These are phyloP conservation scores for Emmonsiellopsis sp. DNA, from an alignment of 2,329 filamentous ascomycete genomes.

Conservation along the genomic window DNA sequence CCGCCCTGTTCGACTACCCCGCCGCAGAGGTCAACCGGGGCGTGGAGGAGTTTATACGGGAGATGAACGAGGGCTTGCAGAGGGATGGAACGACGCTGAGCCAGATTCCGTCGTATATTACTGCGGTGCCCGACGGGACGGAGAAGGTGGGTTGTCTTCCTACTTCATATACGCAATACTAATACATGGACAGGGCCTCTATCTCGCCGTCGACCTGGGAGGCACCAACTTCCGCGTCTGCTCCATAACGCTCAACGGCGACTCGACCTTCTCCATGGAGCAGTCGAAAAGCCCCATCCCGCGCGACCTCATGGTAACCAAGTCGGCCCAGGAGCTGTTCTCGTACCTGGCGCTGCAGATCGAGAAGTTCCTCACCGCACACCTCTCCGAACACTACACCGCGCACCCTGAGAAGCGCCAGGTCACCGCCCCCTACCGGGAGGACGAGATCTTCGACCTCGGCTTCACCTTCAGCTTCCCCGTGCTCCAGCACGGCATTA, in stretches of 20 bases:
- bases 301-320: conserved; percentile 77
- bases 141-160: conserved; percentile 61
- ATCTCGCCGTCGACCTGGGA: conserved; percentile 93
- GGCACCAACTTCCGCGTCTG: conserved; percentile 98
- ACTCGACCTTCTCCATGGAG: conserved; percentile 88
- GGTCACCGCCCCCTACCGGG: conserved; percentile 49
- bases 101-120: conserved; percentile 97
- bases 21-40: conserved; percentile 68
- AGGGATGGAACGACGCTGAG: conserved; percentile 73
- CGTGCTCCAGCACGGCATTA: conserved; percentile 86
- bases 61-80: conserved; percentile 79
- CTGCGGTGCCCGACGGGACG: conserved; percentile 88
- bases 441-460: conserved; percentile 77
- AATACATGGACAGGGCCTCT: conserved; percentile 58
- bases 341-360: conserved; percentile 89
- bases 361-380: conserved; percentile 72
- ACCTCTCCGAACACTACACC: conserved; percentile 81
- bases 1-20: conserved; percentile 75
- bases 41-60: conserved; percentile 73
- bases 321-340: conserved; percentile 80
- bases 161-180: neutral
- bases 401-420: conserved; percentile 56
- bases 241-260: conserved; percentile 84
- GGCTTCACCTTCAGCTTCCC: conserved; percentile 99
- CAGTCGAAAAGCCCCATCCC: conserved; percentile 91